Evolutionary conservation across 352 stramenopile genomes (phyloP).

Genomic region (Albugo laibachii): DNA sequence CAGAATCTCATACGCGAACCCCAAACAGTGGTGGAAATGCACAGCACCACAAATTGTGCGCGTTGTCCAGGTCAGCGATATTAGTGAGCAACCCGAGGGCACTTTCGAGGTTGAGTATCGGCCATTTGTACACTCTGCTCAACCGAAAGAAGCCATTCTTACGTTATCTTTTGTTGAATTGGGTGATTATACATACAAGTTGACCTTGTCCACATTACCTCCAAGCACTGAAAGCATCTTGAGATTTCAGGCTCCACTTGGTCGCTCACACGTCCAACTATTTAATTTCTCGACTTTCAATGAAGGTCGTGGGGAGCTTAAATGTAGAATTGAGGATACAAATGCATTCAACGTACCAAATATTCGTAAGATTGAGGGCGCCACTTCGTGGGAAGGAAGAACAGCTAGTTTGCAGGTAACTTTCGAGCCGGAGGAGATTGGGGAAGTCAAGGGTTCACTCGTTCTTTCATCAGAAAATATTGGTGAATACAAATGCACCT

Average conservation of each 20-base stretch:
- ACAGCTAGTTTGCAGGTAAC: conserved; percentile 34
- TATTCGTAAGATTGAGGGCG: conserved; percentile 24
- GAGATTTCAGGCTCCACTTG: conserved; percentile 67
- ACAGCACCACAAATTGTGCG: conserved; percentile 46
- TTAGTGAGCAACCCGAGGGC: conserved; percentile 53
- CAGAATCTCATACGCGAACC: conserved; percentile 34
- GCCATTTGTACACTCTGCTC: conserved; percentile 31
- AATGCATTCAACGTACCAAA: conserved; percentile 48
- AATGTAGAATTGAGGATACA: conserved; percentile 29
- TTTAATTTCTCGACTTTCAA: conserved; percentile 59
- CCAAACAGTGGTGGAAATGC: conserved; percentile 59
- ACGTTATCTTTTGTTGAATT: conserved; percentile 69
- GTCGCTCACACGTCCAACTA: conserved; percentile 44
- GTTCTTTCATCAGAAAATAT: conserved; percentile 30
- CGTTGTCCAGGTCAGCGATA: conserved; percentile 43
- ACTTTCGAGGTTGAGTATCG: conserved; percentile 82
- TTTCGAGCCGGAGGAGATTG: conserved; percentile 80
- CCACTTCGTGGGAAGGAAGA: conserved; percentile 55
- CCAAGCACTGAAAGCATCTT: conserved; percentile 45
- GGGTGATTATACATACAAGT: conserved; percentile 75
- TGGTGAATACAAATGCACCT: conserved; percentile 69
- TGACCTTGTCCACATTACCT: conserved; percentile 53
- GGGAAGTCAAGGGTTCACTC: conserved; percentile 66
- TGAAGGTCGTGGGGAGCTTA: conserved; percentile 20
- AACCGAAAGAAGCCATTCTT: conserved; percentile 26